Percentiles rank a stretch among this genome's conserved stretches.
Evolutionary conservation across 331 rosid species (phyloP).

Genomic region (Dryas integrifolia): DNA sequence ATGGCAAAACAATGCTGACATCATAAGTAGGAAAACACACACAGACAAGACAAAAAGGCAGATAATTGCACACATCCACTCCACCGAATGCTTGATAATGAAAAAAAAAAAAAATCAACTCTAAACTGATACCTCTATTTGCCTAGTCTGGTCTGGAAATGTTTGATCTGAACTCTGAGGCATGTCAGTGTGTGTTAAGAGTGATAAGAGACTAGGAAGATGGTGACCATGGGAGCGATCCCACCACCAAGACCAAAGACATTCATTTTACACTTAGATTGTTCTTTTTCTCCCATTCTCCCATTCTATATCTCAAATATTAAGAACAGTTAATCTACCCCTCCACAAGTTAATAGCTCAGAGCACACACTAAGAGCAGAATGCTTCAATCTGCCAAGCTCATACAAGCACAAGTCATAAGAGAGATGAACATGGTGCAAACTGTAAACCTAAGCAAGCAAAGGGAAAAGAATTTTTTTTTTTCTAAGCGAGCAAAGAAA

Average conservation of each 20-base stretch:
- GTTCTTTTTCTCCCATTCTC: background rate
- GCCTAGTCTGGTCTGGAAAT: background rate
- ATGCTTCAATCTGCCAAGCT: too few relatives aligned
- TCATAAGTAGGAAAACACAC: background rate
- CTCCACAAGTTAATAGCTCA: too few relatives aligned
- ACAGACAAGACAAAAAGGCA: background rate
- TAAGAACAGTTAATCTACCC: too few relatives aligned
- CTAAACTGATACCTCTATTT: background rate
- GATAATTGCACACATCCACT: background rate
- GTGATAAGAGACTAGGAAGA: background rate
- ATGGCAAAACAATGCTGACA: background rate
- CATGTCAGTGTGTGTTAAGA: background rate
- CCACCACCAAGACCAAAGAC: background rate
- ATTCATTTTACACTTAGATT: too few relatives aligned
- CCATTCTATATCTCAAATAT: too few relatives aligned
- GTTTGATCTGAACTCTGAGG: background rate
- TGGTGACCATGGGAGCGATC: background rate
- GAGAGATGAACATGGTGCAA: too few relatives aligned
- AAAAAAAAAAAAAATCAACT: background rate
- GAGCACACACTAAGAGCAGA: too few relatives aligned
- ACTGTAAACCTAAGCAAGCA: background rate
- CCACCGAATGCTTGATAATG: background rate
- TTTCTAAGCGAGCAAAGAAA: background rate
- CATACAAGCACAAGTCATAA: too few relatives aligned
- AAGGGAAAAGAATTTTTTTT: background rate